A percentile compares a stretch with the other conserved stretches of the same genome.
Evolutionary conservation across 352 stramenopile genomes (phyloP).

Genomic region (Phytopythium boreale): DNA sequence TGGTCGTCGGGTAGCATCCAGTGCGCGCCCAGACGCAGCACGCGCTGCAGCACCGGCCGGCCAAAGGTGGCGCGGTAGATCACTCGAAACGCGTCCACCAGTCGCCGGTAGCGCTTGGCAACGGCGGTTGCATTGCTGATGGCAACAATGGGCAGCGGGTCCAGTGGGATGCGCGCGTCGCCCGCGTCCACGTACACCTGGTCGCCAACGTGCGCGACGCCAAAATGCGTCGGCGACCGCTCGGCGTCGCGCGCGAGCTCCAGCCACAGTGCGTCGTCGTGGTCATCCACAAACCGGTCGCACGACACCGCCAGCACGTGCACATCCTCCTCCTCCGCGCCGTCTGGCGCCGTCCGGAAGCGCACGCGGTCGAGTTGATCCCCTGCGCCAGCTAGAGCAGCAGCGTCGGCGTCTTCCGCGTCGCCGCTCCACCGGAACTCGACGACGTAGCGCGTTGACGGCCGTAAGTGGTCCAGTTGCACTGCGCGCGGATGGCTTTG

Average conservation of each 20-base stretch:
- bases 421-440: slow-evolving; percentile 10
- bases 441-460: slow-evolving; percentile 38
- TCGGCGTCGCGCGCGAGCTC: slow-evolving; percentile 35
- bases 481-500: slow-evolving; percentile 23
- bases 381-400: neutral
- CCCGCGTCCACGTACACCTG: slow-evolving; percentile 57
- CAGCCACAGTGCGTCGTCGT: slow-evolving; percentile 45
- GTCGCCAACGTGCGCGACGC: slow-evolving; percentile 52
- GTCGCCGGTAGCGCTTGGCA: slow-evolving; percentile 18
- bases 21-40: slow-evolving; percentile 58
- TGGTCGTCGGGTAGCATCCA: slow-evolving; percentile 84
- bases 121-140: neutral
- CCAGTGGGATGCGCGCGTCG: slow-evolving; percentile 23
- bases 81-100: slow-evolving; percentile 37
- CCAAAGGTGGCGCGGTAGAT: slow-evolving; percentile 65
- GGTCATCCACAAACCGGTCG: slow-evolving; percentile 58
- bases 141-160: slow-evolving; percentile 12
- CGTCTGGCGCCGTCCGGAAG: slow-evolving; percentile 14
- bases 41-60: slow-evolving; percentile 36
- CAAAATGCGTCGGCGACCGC: slow-evolving; percentile 30
- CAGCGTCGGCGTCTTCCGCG: neutral
- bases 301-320: slow-evolving; percentile 50
- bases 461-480: slow-evolving; percentile 24
- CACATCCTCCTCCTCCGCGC: neutral
- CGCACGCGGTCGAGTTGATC: slow-evolving; percentile 7